Evolutionary conservation across 83 land plant species (phyloP), one percentile per base, ranked within the genome.

Genomic region (Picea mariana): DNA sequence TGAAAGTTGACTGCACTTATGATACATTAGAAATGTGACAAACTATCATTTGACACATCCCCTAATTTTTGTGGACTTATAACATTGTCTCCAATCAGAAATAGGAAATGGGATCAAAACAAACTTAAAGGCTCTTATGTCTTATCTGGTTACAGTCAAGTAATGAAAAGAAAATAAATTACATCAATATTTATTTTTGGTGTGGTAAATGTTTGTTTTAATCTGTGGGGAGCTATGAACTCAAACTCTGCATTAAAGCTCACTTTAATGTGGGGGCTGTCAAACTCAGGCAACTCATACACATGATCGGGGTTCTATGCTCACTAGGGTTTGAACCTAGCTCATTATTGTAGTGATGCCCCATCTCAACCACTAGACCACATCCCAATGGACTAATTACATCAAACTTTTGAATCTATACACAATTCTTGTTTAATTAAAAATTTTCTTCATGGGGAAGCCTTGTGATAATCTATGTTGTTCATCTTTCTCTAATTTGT

Each of bases 121-220:
- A 72, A 34, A 42, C 44, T 42, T 72, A 0, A 20, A 7, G 38
- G 20, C n/a, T 20, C 76, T 40, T 21, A 72, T 72, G 23, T 18
- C 76, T 55, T 55, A 55, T 55, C 13, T 55, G 58, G 58, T 55
- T 12, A 42, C 52, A 72, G 16, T 72, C 47, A 17, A 40, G 76
- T 72, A 72, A 72, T 72, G 52, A 42, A 20, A 42, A 72, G 6
- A 11, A 72, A 72, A 72, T 72, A 42, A 72, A 72, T 11, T 55
- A 55, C 15, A 11, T 55, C 58, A 55, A 55, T 55, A 55, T 55
- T 55, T 11, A 2, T 55, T 55, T 55, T 55, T 55, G 58, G 15
- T 55, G 12, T 11, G 58, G 13, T 55, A 55, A 55, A 55, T 55
- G 15, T 55, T 55, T 55, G 13, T 55, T 55, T 55, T 55, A 55